These are phyloP conservation scores for Iris macrosiphon DNA, from an alignment of 106 monocot genomes.

Conservation along the genomic window DNA sequence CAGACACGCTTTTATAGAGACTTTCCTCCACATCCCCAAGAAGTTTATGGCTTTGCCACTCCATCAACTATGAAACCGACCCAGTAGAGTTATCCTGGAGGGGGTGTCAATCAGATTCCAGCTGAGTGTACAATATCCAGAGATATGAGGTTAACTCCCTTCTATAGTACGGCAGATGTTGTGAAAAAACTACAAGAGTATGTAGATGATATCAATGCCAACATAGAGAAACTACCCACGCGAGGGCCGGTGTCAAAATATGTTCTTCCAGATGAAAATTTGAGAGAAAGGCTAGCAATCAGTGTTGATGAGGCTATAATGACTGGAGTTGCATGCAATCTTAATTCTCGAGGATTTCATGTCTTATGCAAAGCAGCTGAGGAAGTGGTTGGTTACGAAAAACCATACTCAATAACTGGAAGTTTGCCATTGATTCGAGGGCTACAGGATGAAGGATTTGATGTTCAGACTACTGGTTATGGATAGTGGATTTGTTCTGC, in stretches of 20 bases:
- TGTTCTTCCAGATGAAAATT: constrained; percentile 73
- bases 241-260: constrained; percentile 85
- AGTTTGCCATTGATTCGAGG: constrained; percentile 80
- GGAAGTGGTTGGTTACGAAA: constrained; percentile 68
- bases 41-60: constrained; percentile 75
- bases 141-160: constrained; percentile 69
- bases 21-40: constrained; percentile 73
- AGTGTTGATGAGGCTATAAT: constrained; percentile 55
- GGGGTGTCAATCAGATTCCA: constrained; percentile 86
- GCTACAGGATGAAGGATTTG: constrained; percentile 64
- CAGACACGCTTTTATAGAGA: constrained; percentile 69
- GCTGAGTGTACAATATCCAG: constrained; percentile 84
- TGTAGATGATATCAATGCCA: constrained; percentile 80
- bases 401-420: constrained; percentile 90
- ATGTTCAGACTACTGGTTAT: neutral
- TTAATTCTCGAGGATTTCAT: constrained; percentile 69
- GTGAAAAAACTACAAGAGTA: constrained; percentile 76
- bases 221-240: constrained; percentile 56
- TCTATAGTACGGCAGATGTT: constrained; percentile 55
- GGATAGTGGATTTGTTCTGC: too few relatives aligned
- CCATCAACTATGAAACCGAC: constrained; percentile 96
- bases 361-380: constrained; percentile 80
- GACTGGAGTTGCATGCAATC: constrained; percentile 75
- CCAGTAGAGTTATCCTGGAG: constrained; percentile 83
- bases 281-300: constrained; percentile 67